Base-by-base conservation (phyloP, 2,329 filamentous ascomycete species). In the Aspergillus spinulosporus region DNA sequence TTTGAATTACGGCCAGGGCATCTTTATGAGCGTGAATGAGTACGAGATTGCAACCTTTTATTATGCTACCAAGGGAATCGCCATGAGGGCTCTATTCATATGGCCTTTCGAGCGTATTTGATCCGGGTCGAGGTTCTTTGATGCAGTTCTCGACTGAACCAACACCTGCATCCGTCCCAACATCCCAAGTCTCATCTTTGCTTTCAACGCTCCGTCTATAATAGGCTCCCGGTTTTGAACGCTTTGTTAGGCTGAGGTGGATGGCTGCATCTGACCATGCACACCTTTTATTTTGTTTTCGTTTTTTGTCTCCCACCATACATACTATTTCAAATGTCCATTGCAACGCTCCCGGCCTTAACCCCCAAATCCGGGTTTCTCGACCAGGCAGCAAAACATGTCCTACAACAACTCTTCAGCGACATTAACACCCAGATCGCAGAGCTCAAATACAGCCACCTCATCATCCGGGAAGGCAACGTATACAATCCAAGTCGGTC, bases 401-500 rank as follows among this genome's bases (percentile, higher is more conserved):
- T 43, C 36, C 11, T 48, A 11, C 28, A 52, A 15, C 40, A 36
- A 4, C 21, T 21, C 21, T 12, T 11, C 46, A 8, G 14, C 39
- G 7, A 12, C 52, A 28, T 34, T 28, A 37, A 15, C 39, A 46
- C 14, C 45, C 4, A 5, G 32, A n/a, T 29, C 52, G 8, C 21
- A 45, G 15, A 50, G 21, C 12, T 15, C 42, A 26, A 36, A 14
- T 31, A 36, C 55, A 15, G 5, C 52, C n/a, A 45, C 44, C 5
- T 40, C 49, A 5, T 53, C 49, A 4, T 44, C 45, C 3, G 45
- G 49, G 1, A 29, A 37, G 29, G 59, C 63, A 2, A 72, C 70
- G 0, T 69, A 73, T 54, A 73, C 69, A 1, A 50, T 75, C 43
- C 58, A 68, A 52, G 72, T 74, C n/a, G 72, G 71, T 5, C 59